Evolutionary conservation across 2,329 filamentous ascomycete genomes (phyloP).

Genomic region (Elsinoe necatrix): DNA sequence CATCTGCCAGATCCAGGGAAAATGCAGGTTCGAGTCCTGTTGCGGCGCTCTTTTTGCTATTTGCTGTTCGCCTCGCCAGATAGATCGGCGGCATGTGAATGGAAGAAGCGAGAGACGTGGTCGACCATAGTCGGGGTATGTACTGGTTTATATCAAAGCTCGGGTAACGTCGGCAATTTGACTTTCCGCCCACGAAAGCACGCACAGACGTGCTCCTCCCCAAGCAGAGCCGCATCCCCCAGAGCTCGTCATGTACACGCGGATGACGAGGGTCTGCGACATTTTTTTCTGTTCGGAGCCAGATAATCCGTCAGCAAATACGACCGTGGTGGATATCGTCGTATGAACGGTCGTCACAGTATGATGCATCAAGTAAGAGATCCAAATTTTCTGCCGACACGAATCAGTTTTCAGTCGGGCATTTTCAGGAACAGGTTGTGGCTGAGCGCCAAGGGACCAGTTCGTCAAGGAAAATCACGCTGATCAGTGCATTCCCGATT

Average conservation of each 20-base stretch:
- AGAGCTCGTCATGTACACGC: not conserved
- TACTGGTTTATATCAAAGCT: not conserved
- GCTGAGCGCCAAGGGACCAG: constrained; percentile 7
- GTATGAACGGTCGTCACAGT: not conserved
- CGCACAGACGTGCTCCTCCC: not conserved
- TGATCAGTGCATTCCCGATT: constrained; percentile 8
- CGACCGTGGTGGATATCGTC: not conserved
- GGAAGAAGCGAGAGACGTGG: not conserved
- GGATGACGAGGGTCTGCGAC: not conserved
- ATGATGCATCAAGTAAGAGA: not conserved
- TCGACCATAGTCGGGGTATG: not conserved
- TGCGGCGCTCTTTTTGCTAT: not conserved
- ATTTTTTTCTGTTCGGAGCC: not conserved
- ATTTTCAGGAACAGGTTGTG: constrained; percentile 12
- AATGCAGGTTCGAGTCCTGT: not conserved
- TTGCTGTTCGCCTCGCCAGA: not conserved
- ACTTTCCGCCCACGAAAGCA: not conserved
- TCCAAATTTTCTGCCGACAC: not conserved
- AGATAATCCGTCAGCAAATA: not conserved
- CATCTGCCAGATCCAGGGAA: not conserved
- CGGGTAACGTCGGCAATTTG: not conserved
- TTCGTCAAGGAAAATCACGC: constrained; percentile 3
- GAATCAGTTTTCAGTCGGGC: not conserved
- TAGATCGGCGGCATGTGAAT: not conserved
- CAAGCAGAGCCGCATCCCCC: not conserved